Evolutionary conservation across 768 basidiomycete genomes (phyloP).

Genomic region (Tylopilus subfusipes): DNA sequence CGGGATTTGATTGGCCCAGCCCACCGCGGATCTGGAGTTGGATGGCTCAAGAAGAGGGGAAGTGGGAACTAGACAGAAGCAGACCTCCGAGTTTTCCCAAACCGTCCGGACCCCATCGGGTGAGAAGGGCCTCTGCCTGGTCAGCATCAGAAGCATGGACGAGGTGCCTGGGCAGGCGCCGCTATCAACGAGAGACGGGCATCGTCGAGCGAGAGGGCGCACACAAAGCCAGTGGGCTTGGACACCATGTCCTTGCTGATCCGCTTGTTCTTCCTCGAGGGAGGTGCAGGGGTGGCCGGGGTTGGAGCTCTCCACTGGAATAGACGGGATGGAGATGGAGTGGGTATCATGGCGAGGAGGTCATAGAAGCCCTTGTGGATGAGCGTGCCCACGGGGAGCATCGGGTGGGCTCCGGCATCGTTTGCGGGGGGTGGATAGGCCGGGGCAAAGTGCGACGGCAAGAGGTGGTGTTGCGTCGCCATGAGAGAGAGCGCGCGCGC

Average conservation of each 20-base stretch:
- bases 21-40: conserved; percentile 75
- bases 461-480: too few species aligned
- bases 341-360: conserved; percentile 74
- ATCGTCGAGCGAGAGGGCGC: conserved; percentile 35
- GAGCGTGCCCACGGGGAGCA: conserved; percentile 64
- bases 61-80: conserved; percentile 22
- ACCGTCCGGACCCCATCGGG: conserved; percentile 86
- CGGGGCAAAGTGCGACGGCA: too few species aligned
- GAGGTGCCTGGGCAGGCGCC: conserved; percentile 58
- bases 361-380: conserved; percentile 92
- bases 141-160: conserved; percentile 90
- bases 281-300: not conserved
- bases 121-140: conserved; percentile 82
- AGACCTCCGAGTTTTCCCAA: conserved; percentile 84
- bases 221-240: conserved; percentile 80
- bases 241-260: conserved; percentile 91
- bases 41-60: conserved; percentile 23
- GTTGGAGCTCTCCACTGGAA: conserved; percentile 51
- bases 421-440: not conserved
- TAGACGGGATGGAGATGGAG: conserved; percentile 56
- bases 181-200: conserved; percentile 15
- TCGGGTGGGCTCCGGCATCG: conserved; percentile 33
- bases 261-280: conserved; percentile 52
- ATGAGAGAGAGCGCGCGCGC: too few species aligned
- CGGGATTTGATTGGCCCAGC: conserved; percentile 82